Conservation (phyloP, 2,329 filamentous ascomycete genomes). For the Pleoardoris graminearum region DNA sequence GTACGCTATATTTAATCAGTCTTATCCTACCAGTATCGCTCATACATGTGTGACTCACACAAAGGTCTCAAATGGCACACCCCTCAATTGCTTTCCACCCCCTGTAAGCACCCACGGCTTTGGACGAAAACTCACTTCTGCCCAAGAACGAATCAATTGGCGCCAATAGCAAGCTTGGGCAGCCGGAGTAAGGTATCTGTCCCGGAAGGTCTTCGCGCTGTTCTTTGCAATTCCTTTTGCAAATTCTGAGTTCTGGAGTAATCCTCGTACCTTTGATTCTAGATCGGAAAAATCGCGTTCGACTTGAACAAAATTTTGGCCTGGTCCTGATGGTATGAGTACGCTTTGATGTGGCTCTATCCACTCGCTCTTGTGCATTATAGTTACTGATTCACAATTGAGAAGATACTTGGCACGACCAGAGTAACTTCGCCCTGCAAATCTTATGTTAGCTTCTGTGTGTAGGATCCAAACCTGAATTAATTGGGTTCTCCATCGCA, state of each 20-base stretch:
- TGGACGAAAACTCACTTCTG: slow-evolving; percentile 37
- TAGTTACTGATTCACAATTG: not conserved
- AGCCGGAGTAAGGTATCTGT: slow-evolving; percentile 58
- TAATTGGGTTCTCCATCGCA: no score
- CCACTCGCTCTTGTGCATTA: not conserved
- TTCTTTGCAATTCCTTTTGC: slow-evolving; percentile 58
- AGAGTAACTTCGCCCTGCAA: not conserved
- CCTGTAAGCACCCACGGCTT: slow-evolving; percentile 15
- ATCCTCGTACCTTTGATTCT: slow-evolving; percentile 42
- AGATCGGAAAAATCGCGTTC: slow-evolving; percentile 50
- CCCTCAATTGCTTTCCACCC: slow-evolving; percentile 10
- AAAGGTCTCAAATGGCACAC: slow-evolving; percentile 17
- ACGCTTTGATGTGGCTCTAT: slow-evolving; percentile 1
- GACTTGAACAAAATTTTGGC: slow-evolving; percentile 53
- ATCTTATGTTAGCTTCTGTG: not conserved
- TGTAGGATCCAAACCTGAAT: not conserved
- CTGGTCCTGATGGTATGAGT: slow-evolving; percentile 26
- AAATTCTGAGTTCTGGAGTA: slow-evolving; percentile 45
- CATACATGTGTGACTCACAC: slow-evolving; percentile 6
- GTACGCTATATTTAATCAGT: not conserved
- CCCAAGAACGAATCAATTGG: slow-evolving; percentile 48
- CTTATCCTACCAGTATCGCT: not conserved
- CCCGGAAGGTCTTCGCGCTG: slow-evolving; percentile 53
- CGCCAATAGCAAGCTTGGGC: slow-evolving; percentile 62
- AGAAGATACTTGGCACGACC: not conserved